phyloP scores from a whole-genome alignment of 1,139 yeast species.

The Debaryomycetaceae sp. region DNA sequence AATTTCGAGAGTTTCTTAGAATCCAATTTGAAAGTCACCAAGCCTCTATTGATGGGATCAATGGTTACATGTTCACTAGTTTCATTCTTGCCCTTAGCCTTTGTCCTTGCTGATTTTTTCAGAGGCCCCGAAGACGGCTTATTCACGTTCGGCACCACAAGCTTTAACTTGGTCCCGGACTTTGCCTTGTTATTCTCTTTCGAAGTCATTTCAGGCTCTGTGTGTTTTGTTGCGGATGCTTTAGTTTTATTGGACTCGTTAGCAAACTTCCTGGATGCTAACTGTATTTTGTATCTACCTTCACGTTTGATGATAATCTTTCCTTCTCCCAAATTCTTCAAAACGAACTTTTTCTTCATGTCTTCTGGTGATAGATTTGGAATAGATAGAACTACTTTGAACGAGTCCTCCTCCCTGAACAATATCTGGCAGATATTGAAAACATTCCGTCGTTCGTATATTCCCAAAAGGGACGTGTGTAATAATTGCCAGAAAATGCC shows the following conservation, averaged over 20 bases:
- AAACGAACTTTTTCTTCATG: constrained; percentile 55
- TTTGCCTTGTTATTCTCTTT: constrained; percentile 2
- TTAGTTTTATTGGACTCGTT: neutral
- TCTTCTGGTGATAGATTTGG: constrained; percentile 57
- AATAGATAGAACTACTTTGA: constrained; percentile 56
- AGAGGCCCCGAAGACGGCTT: neutral
- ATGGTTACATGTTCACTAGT: neutral
- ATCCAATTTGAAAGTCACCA: neutral
- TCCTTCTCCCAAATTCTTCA: constrained; percentile 48
- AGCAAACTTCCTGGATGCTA: constrained; percentile 20
- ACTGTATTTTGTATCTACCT: constrained; percentile 44
- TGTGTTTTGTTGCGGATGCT: neutral
- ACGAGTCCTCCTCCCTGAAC: constrained; percentile 60
- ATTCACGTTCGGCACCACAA: neutral
- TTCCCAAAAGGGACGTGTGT: constrained; percentile 55
- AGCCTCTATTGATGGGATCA: neutral
- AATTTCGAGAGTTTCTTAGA: neutral
- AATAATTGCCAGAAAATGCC: constrained; percentile 66
- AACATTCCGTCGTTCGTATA: constrained; percentile 59
- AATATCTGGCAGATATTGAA: constrained; percentile 66
- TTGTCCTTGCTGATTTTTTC: neutral
- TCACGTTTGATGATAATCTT: constrained; percentile 41
- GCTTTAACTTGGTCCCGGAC: neutral
- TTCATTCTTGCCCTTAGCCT: neutral
- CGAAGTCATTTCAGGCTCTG: constrained; percentile 2